Evolutionary conservation across 2,329 filamentous ascomycete species (phyloP).

Genomic region (Botryotinia globosa): DNA sequence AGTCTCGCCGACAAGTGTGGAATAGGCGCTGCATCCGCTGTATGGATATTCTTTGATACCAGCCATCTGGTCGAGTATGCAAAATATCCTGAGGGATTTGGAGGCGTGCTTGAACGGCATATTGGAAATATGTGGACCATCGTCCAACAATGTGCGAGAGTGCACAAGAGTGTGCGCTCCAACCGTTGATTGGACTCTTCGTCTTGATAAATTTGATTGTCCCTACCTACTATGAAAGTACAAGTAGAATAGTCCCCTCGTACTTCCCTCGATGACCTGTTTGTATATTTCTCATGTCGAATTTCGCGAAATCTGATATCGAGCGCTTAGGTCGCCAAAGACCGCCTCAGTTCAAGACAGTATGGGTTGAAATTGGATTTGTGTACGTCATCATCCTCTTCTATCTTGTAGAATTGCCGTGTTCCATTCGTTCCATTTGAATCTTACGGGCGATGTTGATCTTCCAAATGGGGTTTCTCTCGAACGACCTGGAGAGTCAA

Average conservation of each 20-base stretch:
- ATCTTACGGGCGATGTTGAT: not conserved
- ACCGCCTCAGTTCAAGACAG: slow-evolving; percentile 19
- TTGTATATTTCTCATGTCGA: slow-evolving; percentile 5
- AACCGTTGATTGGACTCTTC: not conserved
- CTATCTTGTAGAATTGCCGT: not conserved
- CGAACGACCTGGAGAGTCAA: not conserved
- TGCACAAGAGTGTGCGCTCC: not conserved
- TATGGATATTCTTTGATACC: not conserved
- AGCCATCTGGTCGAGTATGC: not conserved
- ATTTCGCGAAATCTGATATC: slow-evolving; percentile 16
- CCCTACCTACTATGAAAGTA: slow-evolving; percentile 1
- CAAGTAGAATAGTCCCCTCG: slow-evolving; percentile 6
- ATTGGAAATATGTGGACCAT: not conserved
- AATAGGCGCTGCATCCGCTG: not conserved
- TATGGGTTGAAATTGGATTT: slow-evolving; percentile 20
- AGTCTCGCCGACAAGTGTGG: not conserved
- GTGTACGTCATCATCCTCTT: slow-evolving; percentile 7
- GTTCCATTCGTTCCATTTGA: not conserved
- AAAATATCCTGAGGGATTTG: not conserved
- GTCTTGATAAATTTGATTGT: not conserved
- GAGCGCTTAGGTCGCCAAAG: slow-evolving; percentile 20
- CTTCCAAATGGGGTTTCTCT: not conserved
- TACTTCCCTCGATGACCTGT: not conserved
- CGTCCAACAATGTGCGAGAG: not conserved
- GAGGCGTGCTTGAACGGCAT: slow-evolving; percentile 8